Evolutionary conservation across 2,329 filamentous ascomycete species (phyloP), one percentile per base, ranked within the genome.

Genomic region (Madurella fahalii): DNA sequence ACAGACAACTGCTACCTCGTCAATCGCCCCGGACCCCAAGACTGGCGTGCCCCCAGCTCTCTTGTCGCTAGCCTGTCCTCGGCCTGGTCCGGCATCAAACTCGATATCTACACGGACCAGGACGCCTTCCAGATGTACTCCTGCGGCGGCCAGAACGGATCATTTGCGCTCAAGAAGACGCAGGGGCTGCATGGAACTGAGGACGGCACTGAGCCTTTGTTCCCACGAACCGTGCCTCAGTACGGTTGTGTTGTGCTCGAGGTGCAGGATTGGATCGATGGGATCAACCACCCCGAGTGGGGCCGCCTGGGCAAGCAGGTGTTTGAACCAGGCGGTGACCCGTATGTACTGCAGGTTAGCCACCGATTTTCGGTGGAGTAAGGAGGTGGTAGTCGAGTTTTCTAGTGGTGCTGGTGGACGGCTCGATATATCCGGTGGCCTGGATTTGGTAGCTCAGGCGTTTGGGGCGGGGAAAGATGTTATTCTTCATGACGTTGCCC

Each of bases 191-290:
- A 75, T 58, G 76, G 81, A 58, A 71, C 80, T 57, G 59, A 71
- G 1, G 71, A 74, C 3, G 12, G 16, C 39, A 13, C 39, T 17
- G 39, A 9, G 15, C 7, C 39, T 9, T 17, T n/a, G 39, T 81
- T 84, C 63, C 80, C 83, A 3, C 77, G 85, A 39, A 81, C 80
- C 8, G 86, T 90, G 25, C 79, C 82, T 53, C 69, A 92, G 75
- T 90, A 91, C 67, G 91, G 90, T 32, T 96, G 93, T 71, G 67
- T 96, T 25, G 93, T 96, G 47, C 81, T 96, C 71, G 93, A 96
- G 74, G 89, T 94, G 12, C 83, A 96, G 77, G 91, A 94, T 69
- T 96, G 85, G 82, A 95, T 96, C 66, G 92, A 95, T 68, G 91
- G 80, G 25, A 94, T 97, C 73, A 96, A 96, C 73, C 82, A 95